Evolutionary conservation across 805 yeast genomes (phyloP).

Genomic region (Metschnikowia cubensis): DNA sequence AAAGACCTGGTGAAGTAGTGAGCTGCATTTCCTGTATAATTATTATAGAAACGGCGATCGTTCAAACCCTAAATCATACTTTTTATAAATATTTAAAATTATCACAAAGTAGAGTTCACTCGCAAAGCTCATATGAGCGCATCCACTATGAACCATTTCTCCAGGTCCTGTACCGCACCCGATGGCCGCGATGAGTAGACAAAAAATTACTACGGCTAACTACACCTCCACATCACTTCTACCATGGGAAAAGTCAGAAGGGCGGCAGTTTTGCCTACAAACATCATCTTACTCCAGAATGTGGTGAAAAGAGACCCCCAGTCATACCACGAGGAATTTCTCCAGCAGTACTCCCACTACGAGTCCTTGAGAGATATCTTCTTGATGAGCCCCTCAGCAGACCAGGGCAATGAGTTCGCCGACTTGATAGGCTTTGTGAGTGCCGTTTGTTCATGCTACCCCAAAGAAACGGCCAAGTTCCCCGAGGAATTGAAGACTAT

Average conservation of each 20-base stretch:
- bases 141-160: neutral
- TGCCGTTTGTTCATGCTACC: constrained; percentile 87
- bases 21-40: too few relatives aligned
- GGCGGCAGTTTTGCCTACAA: constrained; percentile 90
- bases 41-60: too few relatives aligned
- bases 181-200: constrained; percentile 15
- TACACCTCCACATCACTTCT: neutral
- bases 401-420: constrained; percentile 50
- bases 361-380: constrained; percentile 86
- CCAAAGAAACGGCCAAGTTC: constrained; percentile 79
- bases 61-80: too few relatives aligned
- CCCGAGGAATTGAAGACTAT: constrained; percentile 76
- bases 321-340: constrained; percentile 90
- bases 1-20: too few relatives aligned
- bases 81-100: too few relatives aligned
- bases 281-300: constrained; percentile 87
- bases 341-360: constrained; percentile 90
- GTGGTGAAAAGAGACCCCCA: constrained; percentile 90
- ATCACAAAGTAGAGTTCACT: too few relatives aligned
- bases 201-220: constrained; percentile 2
- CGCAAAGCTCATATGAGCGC: too few relatives aligned
- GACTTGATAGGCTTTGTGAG: constrained; percentile 88
- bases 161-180: constrained; percentile 5
- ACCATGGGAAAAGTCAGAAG: constrained; percentile 82
- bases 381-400: constrained; percentile 55